Base-by-base conservation (phyloP, 164 flowering plant species). In the Buxus sempervirens region DNA sequence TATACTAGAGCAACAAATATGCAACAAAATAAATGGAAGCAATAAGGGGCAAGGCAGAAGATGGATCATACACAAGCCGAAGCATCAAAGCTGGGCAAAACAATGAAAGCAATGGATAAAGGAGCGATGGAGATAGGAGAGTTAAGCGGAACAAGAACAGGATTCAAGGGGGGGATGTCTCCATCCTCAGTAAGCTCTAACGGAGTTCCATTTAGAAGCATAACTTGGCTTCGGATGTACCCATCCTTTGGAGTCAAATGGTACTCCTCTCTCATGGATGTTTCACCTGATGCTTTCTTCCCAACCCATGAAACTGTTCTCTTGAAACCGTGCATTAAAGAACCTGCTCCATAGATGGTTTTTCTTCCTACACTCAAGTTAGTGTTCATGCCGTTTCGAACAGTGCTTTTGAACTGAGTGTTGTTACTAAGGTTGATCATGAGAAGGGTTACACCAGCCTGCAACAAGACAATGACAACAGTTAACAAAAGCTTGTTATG, bases 351-450 rank as follows among this genome's bases (percentile, higher is more conserved):
- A 36, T 51, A 4, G 21, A 32, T 58, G 21, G 38, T 59, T 48
- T 71, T 32, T 7, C 64, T 74, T 15, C 62, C 67, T 24, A 56
- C 26, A 1, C 5, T 23, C 69, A 78, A 1, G 24, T 71, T 55
- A 20, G 63, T 18, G 78, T 72, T 76, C 69, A 70, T 55, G 16
- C 72, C 66, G 48, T 80, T 83, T 41, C 70, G 76, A 58, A 82
- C 79, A 9, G 67, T 60, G 49, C 82, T 58, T 14, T 64, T 70
- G 76, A 80, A 90, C 20, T 72, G 57, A 0, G 90, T 92, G 57
- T 80, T 76, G 58, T 89, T 90, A 85, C 90, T 83, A 53, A 94
- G 70, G 62, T 94, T 94, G 80, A 92, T 89, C 66, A 95, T 75
- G 26, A 95, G 87, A 41, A 92, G 27, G 19, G 96, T 88, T 66